Conservation (phyloP, 805 yeast species). For the Kuraishia ogatae region DNA sequence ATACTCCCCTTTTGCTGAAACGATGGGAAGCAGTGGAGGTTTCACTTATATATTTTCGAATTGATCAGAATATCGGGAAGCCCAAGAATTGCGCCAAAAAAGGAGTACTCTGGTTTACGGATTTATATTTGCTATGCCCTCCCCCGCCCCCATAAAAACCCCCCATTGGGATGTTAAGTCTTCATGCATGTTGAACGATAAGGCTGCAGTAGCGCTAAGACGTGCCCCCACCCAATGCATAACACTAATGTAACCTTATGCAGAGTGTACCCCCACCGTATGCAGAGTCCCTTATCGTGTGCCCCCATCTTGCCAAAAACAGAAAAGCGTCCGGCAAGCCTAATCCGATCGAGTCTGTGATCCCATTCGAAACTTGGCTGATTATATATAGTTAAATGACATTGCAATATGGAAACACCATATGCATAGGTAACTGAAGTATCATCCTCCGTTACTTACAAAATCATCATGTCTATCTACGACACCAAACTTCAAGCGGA, state of each 20-base stretch:
- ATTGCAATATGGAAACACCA: slow-evolving; percentile 27
- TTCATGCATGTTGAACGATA: background rate
- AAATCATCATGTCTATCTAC: slow-evolving; percentile 4
- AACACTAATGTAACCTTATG: background rate
- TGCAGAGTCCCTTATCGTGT: background rate
- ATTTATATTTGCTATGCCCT: background rate
- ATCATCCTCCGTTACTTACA: slow-evolving; percentile 17
- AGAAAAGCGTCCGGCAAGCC: background rate
- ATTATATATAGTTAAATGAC: background rate
- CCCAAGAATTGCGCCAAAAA: background rate
- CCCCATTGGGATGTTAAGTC: background rate
- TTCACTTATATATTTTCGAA: background rate
- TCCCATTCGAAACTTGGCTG: background rate
- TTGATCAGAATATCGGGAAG: background rate
- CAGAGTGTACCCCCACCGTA: background rate
- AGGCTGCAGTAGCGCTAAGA: background rate
- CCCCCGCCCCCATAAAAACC: background rate
- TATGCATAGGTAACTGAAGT: slow-evolving; percentile 17
- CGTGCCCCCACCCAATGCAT: background rate
- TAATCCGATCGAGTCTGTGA: background rate
- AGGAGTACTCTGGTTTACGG: background rate
- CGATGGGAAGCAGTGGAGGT: background rate
- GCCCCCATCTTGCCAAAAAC: background rate
- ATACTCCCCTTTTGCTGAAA: too few relatives aligned
- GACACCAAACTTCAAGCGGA: slow-evolving; percentile 13